Conservation (phyloP, 1,139 yeast genomes). For the Magnusiomyces tetraspermus region DNA sequence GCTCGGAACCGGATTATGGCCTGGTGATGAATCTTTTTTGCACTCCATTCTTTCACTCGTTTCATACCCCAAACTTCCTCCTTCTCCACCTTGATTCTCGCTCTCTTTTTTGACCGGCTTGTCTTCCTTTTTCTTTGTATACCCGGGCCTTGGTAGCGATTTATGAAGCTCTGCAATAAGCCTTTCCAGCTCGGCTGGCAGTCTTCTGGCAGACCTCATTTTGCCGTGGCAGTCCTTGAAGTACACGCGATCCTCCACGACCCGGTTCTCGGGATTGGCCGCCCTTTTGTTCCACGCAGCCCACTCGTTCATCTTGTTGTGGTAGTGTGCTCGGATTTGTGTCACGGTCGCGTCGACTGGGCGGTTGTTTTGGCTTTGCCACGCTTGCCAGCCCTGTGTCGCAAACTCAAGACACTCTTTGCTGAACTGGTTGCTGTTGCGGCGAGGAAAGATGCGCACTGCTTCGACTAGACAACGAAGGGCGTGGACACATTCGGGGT, state of each 20-base stretch:
- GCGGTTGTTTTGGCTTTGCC: neutral
- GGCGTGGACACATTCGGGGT: slow-evolving; percentile 2
- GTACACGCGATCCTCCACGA: slow-evolving; percentile 2
- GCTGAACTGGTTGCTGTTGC: slow-evolving; percentile 4
- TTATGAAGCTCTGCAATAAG: neutral
- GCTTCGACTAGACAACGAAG: slow-evolving; percentile 2
- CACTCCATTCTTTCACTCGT: no score
- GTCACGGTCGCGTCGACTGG: slow-evolving; percentile 1
- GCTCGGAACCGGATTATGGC: no score
- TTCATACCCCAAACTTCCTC: no score
- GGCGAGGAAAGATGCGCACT: neutral
- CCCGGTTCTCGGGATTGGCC: slow-evolving; percentile 1
- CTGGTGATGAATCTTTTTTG: no score
- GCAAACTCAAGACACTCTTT: slow-evolving; percentile 2
- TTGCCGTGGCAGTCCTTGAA: slow-evolving; percentile 2
- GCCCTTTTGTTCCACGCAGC: slow-evolving; percentile 3
- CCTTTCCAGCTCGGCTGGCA: neutral
- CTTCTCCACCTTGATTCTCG: no score
- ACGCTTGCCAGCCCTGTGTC: neutral
- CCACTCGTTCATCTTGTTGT: slow-evolving; percentile 5
- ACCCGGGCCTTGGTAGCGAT: slow-evolving; percentile 3
- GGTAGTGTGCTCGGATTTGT: slow-evolving; percentile 3
- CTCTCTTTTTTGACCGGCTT: neutral
- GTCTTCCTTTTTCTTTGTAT: neutral
- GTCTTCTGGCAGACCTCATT: neutral